These are phyloP conservation scores for Malus domestica DNA, from an alignment of 306 rosid genomes.

Conservation along the genomic window DNA sequence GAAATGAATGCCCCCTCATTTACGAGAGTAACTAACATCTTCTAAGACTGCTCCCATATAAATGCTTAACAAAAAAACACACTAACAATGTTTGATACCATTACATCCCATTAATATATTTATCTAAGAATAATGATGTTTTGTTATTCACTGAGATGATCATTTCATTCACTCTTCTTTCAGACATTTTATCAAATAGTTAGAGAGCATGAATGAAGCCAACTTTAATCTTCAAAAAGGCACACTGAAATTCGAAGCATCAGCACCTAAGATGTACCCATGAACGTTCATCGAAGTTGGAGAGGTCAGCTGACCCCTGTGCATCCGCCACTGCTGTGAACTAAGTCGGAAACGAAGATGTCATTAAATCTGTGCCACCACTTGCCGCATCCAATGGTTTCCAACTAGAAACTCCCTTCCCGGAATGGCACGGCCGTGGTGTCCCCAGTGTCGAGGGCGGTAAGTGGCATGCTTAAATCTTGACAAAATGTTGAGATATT, in stretches of 20 bases:
- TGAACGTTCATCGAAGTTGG: too few species aligned
- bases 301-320: fast-evolving
- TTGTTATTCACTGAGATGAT: too few species aligned
- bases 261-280: too few species aligned
- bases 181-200: too few species aligned
- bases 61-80: too few species aligned
- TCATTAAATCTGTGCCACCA: slow-evolving; percentile 54
- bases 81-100: too few species aligned
- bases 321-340: slow-evolving; percentile 21
- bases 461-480: slow-evolving; percentile 17
- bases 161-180: too few species aligned
- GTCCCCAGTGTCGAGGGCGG: slow-evolving; percentile 56
- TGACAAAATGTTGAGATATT: background rate
- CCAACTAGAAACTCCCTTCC: slow-evolving; percentile 48
- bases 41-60: fast-evolving
- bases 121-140: fast-evolving
- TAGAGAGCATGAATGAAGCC: fast-evolving
- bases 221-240: too few species aligned
- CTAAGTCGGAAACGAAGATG: slow-evolving; percentile 77
- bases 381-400: slow-evolving; percentile 62
- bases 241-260: too few species aligned
- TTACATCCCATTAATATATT: too few species aligned
- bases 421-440: slow-evolving; percentile 48
- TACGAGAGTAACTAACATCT: too few species aligned
- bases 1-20: too few species aligned